These are phyloP conservation scores for Middelhovenomyces tepae DNA, from an alignment of 805 yeast species.

Conservation along the genomic window DNA sequence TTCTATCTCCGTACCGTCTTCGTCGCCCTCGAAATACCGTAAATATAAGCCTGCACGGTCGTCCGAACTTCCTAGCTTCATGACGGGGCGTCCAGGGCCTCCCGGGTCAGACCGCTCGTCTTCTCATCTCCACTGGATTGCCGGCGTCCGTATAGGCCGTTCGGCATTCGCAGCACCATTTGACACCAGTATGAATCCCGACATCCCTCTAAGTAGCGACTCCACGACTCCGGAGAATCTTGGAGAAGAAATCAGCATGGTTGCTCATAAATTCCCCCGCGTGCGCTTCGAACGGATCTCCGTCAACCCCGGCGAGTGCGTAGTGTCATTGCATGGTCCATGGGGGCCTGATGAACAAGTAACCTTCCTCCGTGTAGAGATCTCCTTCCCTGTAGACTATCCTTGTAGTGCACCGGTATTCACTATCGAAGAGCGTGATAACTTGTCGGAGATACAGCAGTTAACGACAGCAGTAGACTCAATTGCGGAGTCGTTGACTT, in stretches of 20 bases:
- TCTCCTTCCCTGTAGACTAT: constrained; percentile 64
- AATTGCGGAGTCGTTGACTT: constrained; percentile 49
- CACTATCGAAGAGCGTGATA: constrained; percentile 72
- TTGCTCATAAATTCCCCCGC: constrained; percentile 84
- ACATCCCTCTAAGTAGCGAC: no score
- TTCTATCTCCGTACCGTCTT: no score
- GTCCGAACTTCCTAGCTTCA: no score
- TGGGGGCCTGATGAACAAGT: constrained; percentile 44
- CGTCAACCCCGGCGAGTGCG: constrained; percentile 74
- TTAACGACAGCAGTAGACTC: constrained; percentile 44
- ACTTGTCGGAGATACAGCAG: constrained; percentile 42
- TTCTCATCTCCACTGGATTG: constrained; percentile 81
- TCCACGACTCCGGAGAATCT: constrained; percentile 24
- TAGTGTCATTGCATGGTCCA: constrained; percentile 73
- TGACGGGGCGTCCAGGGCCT: no score
- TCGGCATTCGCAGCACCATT: constrained; percentile 30
- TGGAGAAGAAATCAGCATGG: constrained; percentile 85
- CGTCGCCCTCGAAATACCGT: no score
- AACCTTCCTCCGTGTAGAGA: constrained; percentile 58
- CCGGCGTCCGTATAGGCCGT: constrained; percentile 76
- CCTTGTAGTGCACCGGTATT: constrained; percentile 57
- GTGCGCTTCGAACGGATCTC: constrained; percentile 79
- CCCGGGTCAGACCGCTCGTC: constrained; percentile 29
- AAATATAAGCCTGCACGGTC: no score
- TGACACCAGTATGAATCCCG: constrained; percentile 12